Conservation (phyloP, 768 basidiomycete species). For the Trametes cingulata region DNA sequence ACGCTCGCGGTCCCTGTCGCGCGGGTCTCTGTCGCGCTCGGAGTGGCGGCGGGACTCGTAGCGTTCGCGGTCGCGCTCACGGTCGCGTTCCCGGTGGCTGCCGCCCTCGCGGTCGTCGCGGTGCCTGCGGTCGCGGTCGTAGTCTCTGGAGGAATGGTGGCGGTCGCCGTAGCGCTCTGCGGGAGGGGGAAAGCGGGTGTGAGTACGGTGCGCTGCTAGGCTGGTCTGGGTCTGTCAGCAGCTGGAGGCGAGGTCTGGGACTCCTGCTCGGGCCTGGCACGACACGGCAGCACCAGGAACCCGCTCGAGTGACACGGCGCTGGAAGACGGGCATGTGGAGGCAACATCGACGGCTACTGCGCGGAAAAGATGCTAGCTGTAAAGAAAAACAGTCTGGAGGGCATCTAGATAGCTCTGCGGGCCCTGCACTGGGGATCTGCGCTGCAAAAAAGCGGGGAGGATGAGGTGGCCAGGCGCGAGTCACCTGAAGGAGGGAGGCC, state of each 20-base stretch:
- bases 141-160: slow-evolving; percentile 36
- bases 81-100: slow-evolving; percentile 16
- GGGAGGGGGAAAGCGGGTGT: slow-evolving; percentile 41
- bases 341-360: slow-evolving; percentile 15
- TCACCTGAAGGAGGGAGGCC: slow-evolving; percentile 19
- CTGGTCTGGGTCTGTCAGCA: slow-evolving; percentile 41
- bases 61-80: slow-evolving; percentile 25
- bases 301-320: neutral
- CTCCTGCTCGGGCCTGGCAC: neutral
- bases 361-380: slow-evolving; percentile 15
- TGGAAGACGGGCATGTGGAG: neutral
- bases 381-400: neutral
- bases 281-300: neutral
- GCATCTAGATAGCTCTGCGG: slow-evolving; percentile 20
- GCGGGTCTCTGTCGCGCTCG: slow-evolving; percentile 28
- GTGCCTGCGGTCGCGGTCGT: slow-evolving; percentile 34
- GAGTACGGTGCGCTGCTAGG: slow-evolving; percentile 20
- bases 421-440: slow-evolving; percentile 65
- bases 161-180: slow-evolving; percentile 61
- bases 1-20: slow-evolving; percentile 35
- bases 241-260: slow-evolving; percentile 1
- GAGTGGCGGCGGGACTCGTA: slow-evolving; percentile 25
- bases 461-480: slow-evolving; percentile 22
- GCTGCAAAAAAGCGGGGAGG: slow-evolving; percentile 38
- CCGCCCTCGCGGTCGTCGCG: slow-evolving; percentile 31